Evolutionary conservation across 2,329 filamentous ascomycete species (phyloP).

Genomic region (Harringtonia aguacate): DNA sequence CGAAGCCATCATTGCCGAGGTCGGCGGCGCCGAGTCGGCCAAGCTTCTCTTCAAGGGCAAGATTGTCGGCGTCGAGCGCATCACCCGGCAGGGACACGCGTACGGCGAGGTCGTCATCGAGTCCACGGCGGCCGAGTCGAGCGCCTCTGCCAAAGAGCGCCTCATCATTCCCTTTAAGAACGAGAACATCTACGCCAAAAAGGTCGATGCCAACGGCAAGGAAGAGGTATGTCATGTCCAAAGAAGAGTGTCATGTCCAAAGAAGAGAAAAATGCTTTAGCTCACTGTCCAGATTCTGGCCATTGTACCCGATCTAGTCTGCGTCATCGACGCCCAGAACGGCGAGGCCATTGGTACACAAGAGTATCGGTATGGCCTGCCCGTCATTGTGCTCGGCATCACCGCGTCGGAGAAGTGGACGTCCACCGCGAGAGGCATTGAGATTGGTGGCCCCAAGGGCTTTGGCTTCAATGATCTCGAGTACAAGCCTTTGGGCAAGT

Average conservation of each 20-base stretch:
- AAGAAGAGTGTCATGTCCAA: no score
- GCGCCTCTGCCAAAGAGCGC: not conserved
- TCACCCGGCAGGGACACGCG: no score
- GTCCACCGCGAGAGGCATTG: constrained; percentile 32
- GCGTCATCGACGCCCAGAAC: constrained; percentile 30
- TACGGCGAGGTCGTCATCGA: no score
- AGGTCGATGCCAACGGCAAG: constrained; percentile 11
- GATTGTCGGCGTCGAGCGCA: no score
- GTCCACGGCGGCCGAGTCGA: not conserved
- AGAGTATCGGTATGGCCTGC: constrained; percentile 40
- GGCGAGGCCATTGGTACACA: constrained; percentile 39
- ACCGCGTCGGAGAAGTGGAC: constrained; percentile 43
- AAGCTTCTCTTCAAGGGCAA: no score
- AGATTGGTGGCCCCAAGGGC: constrained; percentile 31
- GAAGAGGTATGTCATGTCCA: no score
- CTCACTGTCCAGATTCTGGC: constrained; percentile 14
- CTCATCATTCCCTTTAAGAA: constrained; percentile 56
- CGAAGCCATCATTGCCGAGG: constrained; percentile 34
- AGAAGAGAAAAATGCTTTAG: no score
- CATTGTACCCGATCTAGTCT: constrained; percentile 37
- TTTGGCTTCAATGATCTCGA: constrained; percentile 30
- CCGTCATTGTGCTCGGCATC: constrained; percentile 40
- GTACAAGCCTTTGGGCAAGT: constrained; percentile 38
- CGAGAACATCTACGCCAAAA: constrained; percentile 46
- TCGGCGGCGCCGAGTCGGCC: no score